Conservation (phyloP, 495 filamentous ascomycete genomes). For the Hypoxylon intermedium region DNA sequence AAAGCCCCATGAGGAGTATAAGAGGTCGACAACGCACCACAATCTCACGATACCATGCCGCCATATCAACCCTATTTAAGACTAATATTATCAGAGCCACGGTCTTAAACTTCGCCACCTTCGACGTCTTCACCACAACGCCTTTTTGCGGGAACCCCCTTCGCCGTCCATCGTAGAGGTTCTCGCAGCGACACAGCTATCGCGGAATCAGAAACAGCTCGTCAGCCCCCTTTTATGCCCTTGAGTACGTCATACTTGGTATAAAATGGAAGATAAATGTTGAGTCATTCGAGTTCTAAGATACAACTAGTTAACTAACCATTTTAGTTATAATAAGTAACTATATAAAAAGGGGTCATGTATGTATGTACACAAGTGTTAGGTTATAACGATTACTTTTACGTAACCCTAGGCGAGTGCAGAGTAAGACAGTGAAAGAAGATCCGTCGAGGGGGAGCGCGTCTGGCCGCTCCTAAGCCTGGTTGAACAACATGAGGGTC, state of each 20-base stretch:
- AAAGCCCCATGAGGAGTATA: neutral
- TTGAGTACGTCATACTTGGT: no score
- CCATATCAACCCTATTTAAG: neutral
- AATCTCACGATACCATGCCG: neutral
- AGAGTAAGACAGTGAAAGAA: no score
- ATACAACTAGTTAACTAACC: no score
- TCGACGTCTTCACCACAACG: slow-evolving; percentile 70
- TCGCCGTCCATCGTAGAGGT: slow-evolving; percentile 65
- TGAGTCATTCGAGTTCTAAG: no score
- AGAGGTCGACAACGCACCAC: neutral
- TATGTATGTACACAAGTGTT: no score
- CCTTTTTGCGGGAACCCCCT: slow-evolving; percentile 70
- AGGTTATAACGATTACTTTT: no score
- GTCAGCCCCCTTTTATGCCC: no score
- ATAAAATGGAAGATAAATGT: no score
- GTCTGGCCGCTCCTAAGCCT: slow-evolving; percentile 63
- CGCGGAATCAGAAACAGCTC: slow-evolving; percentile 62
- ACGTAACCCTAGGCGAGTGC: slow-evolving; percentile 47
- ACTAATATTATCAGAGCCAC: slow-evolving; percentile 4
- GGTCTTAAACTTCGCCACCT: slow-evolving; percentile 57
- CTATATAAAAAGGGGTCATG: no score
- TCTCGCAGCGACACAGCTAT: slow-evolving; percentile 44
- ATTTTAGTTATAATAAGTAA: no score
- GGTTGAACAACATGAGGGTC: slow-evolving; percentile 35
- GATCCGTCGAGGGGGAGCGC: slow-evolving; percentile 73